Base-by-base conservation (phyloP, 768 basidiomycete species). In the Strobilomyces echinocephalus region DNA sequence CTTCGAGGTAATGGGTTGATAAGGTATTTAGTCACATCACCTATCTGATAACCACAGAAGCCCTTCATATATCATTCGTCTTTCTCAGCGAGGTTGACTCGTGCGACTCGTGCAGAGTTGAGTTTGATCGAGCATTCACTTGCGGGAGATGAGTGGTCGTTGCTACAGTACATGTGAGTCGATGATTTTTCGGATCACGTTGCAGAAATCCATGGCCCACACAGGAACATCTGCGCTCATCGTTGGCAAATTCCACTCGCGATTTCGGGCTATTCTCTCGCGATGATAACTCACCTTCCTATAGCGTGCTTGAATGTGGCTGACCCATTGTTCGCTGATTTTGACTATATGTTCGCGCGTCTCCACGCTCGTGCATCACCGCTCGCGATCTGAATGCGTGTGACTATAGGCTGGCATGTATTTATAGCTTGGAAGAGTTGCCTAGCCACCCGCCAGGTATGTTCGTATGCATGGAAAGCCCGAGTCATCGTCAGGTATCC, bases 251-350 rank as follows among this genome's bases (percentile, higher is more conserved):
- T 24, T 55, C 18, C 34, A 30, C 31, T 33, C 16, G 30, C n/a
- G 18, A 24, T 15, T 30, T 45, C 55, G 42, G 47, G 43, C 14
- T 35, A 39, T 40, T 55, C 38, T 40, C 33, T 21, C 28, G 48
- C 56, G 56, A 34, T 42, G 60, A 50, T 39, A 15, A 21, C 55
- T 60, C 60, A 54, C 51, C n/a, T 60, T 33, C 60, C 60, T 43
- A 46, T 34, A 31, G 49, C 8, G 43, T 45, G 2, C 41, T 21
- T 44, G 41, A 46, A 57, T 46, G 9, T 2, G 9, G 28, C 35
- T 14, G 11, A 5, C 18, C 52, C 60, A 62, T 62, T 62, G 61
- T 62, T 53, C 57, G 61, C 61, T 53, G 31, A 9, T 60, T 63
- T 62, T 35, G 56, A 59, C 36, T 8, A 30, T 30, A 1, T 34